These are phyloP conservation scores for Avena sativa DNA, from an alignment of 176 grass and related monocot species.

Conservation along the genomic window DNA sequence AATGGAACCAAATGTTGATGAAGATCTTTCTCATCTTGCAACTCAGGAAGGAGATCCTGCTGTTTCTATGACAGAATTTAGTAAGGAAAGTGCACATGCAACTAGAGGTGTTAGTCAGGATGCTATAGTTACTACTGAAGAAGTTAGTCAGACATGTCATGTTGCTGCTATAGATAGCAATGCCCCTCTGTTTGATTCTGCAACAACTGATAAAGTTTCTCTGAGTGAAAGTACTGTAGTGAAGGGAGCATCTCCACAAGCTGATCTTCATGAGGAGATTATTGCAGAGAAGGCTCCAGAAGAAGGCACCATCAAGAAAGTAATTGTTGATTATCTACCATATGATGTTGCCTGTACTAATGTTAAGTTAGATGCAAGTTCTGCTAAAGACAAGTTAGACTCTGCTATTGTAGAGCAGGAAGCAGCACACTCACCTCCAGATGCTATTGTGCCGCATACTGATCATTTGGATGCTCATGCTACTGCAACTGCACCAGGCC, in stretches of 20 bases:
- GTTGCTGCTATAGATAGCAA: constrained; percentile 36
- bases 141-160: constrained; percentile 36
- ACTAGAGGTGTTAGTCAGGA: constrained; percentile 22
- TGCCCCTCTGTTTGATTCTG: constrained; percentile 36
- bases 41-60: constrained; percentile 21
- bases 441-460: background rate
- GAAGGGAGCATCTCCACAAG: constrained; percentile 35
- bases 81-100: constrained; percentile 7
- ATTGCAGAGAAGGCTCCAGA: constrained; percentile 33
- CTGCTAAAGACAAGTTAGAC: constrained; percentile 22
- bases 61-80: constrained; percentile 37
- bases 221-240: constrained; percentile 9
- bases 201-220: constrained; percentile 46
- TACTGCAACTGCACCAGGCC: background rate
- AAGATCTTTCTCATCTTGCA: constrained; percentile 27
- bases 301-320: constrained; percentile 30
- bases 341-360: background rate
- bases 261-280: constrained; percentile 24
- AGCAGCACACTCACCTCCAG: background rate
- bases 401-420: constrained; percentile 32
- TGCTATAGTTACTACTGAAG: background rate
- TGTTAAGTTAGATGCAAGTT: constrained; percentile 36
- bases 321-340: constrained; percentile 9
- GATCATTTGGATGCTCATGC: constrained; percentile 19
- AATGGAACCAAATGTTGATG: constrained; percentile 34